Base-by-base conservation (phyloP, 2,329 filamentous ascomycete genomes). In the Curvularia lunata region DNA sequence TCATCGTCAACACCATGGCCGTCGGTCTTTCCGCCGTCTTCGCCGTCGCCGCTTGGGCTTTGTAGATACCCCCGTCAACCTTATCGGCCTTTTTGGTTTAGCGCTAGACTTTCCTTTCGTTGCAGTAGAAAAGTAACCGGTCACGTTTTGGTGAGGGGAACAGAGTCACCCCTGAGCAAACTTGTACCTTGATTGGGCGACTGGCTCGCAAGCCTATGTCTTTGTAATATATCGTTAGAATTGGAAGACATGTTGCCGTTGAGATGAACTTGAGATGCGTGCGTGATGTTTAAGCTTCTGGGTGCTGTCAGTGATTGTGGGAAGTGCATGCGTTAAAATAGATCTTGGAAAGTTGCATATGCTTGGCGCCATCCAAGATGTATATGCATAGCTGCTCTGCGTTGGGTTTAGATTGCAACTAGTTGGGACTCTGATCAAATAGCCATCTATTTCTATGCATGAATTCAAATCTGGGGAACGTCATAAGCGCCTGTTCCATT, bases 1-100 rank as follows among this genome's bases (percentile, higher is more conserved):
- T 66, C 5, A 41, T 61, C 7, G 54, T 65, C 18, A 69, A 69
- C 61, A 63, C 64, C 27, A 67, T 67, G 61, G 62, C 67, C 27
- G 64, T 72, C 61, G 65, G 55, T 10, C 48, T 72, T 38, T 71
- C 69, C 3, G 63, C 67, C n/a, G 61, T 71, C 48, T 69, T 71
- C 25, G 68, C 67, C 13, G 50, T 62, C 7, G 67, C 66, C 48
- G 61, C 64, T 21, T 71, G 66, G 65, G 61, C 65, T 9, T 58
- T 70, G 63, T 72, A 69, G 53, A 37, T 25, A 9, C 19, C 13
- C 34, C 42, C 13, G 30, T 45, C 18, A 13, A 7, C 7, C n/a
- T 8, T 3, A 4, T 16, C 6, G 23, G 16, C 13, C 34, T 13
- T 21, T 25, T n/a, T 21, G 21, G 41, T 23, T 52, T 34, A 1